Evolutionary conservation across 2,329 filamentous ascomycete species (phyloP), one percentile per base, ranked within the genome.

Genomic region (Periconia digitata): DNA sequence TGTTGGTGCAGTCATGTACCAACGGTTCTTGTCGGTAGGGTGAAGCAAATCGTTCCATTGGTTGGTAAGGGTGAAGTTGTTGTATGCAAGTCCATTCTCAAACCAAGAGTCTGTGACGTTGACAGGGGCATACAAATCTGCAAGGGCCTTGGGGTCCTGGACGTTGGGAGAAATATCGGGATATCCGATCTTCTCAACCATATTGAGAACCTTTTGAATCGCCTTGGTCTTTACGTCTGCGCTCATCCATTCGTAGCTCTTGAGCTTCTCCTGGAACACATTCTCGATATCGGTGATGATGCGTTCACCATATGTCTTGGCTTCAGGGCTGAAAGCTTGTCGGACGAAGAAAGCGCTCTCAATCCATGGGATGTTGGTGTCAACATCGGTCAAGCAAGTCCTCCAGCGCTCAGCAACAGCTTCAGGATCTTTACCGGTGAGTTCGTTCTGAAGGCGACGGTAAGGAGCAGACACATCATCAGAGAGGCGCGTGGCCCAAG

Each of bases 401-500:
- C 17, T 34, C 40, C 24, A 42, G 16, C 40, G 40, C 6, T 42
- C 40, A 8, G 8, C n/a, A 18, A 42, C 18, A 7, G 40, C 40
- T 20, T 42, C 24, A 10, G 40, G 40, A 18, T 24, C 27, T 5
- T 17, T 18, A 13, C 40, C 40, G 18, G 24, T 17, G 12, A 42
- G 12, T 18, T 42, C 23, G 24, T 34, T 42, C 17, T 42, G n/a
- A 18, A 42, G 17, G 23, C 40, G 23, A 21, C 27, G 23, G 40
- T 42, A 42, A 3, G 40, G 81, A 50, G 79, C 75, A 15, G 85
- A 64, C 40, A 80, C 78, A 16, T 80, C 75, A 16, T 80, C 77
- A 49, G 87, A 80, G 17, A 88, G 74, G 20, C 71, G 74, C 1
- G 68, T 59, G 17, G 75, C 72, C 59, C 80, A 81, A 2, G 68